A percentile compares a stretch with the other conserved stretches of the same genome.
phyloP scores from a whole-genome alignment of 1,139 yeast species.

The Suhomyces bokatorum region DNA sequence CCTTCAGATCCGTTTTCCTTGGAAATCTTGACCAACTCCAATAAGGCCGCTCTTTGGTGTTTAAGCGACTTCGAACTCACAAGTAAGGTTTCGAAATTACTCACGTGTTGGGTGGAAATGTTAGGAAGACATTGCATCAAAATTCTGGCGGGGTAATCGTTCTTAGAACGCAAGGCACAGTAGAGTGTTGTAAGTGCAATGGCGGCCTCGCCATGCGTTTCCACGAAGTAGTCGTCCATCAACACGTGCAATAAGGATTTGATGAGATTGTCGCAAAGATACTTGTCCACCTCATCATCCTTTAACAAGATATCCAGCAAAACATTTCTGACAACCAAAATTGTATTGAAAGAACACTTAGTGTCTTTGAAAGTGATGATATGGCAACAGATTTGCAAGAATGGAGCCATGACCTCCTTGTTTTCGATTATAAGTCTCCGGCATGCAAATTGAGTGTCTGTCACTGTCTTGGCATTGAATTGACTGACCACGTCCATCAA shows the following conservation, averaged over 20 bases:
- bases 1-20: conserved; percentile 28
- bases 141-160: conserved; percentile 54
- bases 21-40: conserved; percentile 60
- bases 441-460: conserved; percentile 63
- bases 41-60: conserved; percentile 72
- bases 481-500: conserved; percentile 90
- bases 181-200: conserved; percentile 81
- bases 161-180: conserved; percentile 66
- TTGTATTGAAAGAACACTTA: conserved; percentile 88
- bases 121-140: conserved; percentile 47
- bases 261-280: conserved; percentile 59
- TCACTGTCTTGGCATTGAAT: conserved; percentile 44
- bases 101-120: conserved; percentile 44
- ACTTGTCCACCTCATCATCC: conserved; percentile 78
- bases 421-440: conserved; percentile 65
- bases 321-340: conserved; percentile 73
- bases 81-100: conserved; percentile 60
- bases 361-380: conserved; percentile 83
- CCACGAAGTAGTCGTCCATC: conserved; percentile 75
- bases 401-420: conserved; percentile 73
- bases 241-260: conserved; percentile 55
- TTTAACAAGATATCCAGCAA: conserved; percentile 63
- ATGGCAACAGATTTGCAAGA: conserved; percentile 72
- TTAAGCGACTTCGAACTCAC: conserved; percentile 63
- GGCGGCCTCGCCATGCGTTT: conserved; percentile 89